A percentile compares a stretch with the other conserved stretches of the same genome.
These are phyloP conservation scores for Uromyces viciae-fabae DNA, from an alignment of 1,284 basidiomycete genomes.

Conservation along the genomic window DNA sequence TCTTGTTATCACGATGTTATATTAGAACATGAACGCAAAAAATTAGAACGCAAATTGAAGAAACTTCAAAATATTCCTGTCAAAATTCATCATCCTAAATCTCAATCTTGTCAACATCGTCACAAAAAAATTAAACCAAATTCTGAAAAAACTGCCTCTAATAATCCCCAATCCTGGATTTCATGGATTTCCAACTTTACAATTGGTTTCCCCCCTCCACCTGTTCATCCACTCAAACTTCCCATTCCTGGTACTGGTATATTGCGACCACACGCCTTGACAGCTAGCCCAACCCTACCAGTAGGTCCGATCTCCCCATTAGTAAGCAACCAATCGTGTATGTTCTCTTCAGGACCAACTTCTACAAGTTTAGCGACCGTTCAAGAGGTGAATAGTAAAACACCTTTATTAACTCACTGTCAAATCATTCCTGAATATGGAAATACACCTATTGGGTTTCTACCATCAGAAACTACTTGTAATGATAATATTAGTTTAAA, in stretches of 20 bases:
- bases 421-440: not conserved
- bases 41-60: conserved; percentile 32
- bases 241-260: conserved; percentile 9
- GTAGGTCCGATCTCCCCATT: not conserved
- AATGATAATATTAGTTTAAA: not conserved
- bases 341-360: not conserved
- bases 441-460: not conserved
- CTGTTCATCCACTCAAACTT: not conserved
- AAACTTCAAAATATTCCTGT: conserved; percentile 5
- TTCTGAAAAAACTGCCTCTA: not conserved
- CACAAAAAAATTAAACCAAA: not conserved
- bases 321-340: not conserved
- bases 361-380: not conserved
- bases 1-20: conserved; percentile 42
- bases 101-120: not conserved
- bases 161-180: conserved; percentile 5
- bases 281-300: not conserved
- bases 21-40: conserved; percentile 38
- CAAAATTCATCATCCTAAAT: not conserved
- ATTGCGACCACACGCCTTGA: not conserved
- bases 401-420: conserved; percentile 2
- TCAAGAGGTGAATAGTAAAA: conserved; percentile 1
- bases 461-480: not conserved
- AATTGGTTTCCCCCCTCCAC: conserved; percentile 1
- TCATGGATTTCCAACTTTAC: conserved; percentile 20